These are phyloP conservation scores for Cladosporium sp. DNA, from an alignment of 2,329 filamentous ascomycete genomes.

Conservation along the genomic window DNA sequence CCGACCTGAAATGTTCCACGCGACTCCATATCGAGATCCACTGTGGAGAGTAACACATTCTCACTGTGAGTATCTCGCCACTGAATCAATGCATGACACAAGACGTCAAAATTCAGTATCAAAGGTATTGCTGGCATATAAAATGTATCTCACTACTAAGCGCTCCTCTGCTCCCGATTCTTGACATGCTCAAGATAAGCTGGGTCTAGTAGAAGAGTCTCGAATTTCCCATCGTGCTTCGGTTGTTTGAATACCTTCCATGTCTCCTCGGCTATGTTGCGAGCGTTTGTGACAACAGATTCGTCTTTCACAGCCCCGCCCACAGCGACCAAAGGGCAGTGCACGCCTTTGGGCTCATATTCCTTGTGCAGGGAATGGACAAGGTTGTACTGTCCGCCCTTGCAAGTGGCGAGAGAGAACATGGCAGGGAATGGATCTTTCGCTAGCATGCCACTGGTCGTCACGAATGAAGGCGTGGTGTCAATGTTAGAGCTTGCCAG, in stretches of 20 bases:
- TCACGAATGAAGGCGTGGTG: constrained; percentile 45
- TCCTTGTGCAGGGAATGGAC: constrained; percentile 45
- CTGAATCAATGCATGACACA: background rate
- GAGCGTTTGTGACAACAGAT: constrained; percentile 44
- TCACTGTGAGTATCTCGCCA: background rate
- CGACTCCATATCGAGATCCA: background rate
- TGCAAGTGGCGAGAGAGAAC: constrained; percentile 50
- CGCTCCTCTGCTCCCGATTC: background rate
- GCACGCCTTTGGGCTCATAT: constrained; percentile 43
- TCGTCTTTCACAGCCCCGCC: constrained; percentile 43
- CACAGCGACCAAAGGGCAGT: constrained; percentile 48
- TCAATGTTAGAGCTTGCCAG: constrained; percentile 24
- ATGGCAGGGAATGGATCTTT: constrained; percentile 46
- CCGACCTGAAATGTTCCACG: background rate
- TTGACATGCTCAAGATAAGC: background rate
- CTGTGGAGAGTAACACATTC: background rate
- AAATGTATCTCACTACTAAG: background rate
- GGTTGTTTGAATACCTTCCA: constrained; percentile 38
- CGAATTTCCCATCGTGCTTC: background rate
- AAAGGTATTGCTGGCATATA: background rate
- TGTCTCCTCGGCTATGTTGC: constrained; percentile 45
- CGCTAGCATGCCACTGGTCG: constrained; percentile 49
- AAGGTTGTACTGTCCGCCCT: constrained; percentile 53
- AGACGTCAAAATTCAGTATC: background rate
- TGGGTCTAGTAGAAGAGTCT: background rate